Percentiles rank a stretch among this genome's conserved stretches.
phyloP scores from a whole-genome alignment of 2,329 filamentous ascomycete genomes.

The Anisogramma anomala region DNA sequence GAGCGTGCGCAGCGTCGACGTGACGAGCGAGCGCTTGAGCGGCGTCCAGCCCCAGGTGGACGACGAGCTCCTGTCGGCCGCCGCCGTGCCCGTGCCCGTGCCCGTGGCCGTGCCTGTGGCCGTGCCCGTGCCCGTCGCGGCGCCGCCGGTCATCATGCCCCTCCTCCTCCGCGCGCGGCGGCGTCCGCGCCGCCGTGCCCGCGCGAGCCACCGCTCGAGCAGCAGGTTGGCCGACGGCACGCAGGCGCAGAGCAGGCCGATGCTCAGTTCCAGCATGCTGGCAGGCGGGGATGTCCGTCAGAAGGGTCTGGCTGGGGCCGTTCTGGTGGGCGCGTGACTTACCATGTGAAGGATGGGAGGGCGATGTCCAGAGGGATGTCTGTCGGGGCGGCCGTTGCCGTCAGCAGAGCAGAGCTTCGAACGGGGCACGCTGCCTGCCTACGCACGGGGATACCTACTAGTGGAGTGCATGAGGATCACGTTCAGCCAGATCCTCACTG shows the following conservation, averaged over 20 bases:
- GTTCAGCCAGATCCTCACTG: constrained; percentile 20
- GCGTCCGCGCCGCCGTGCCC: too few relatives aligned
- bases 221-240: constrained; percentile 17
- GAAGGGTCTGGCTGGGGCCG: not conserved
- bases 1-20: not conserved
- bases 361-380: constrained; percentile 1
- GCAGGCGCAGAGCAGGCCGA: constrained; percentile 20
- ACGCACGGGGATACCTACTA: not conserved
- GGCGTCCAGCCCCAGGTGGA: constrained; percentile 1
- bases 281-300: not conserved
- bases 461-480: constrained; percentile 17
- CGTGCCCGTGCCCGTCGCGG: too few relatives aligned
- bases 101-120: too few relatives aligned
- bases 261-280: constrained; percentile 17
- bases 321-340: not conserved
- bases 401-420: not conserved
- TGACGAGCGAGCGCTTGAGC: not conserved
- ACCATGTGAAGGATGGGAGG: not conserved
- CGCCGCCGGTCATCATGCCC: too few relatives aligned
- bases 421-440: too few relatives aligned
- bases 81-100: too few relatives aligned
- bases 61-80: too few relatives aligned
- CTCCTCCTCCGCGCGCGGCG: too few relatives aligned
- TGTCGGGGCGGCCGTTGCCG: not conserved
- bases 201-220: not conserved